phyloP scores from a whole-genome alignment of 192 early-diverging fungal genomes.

The Dissophora globulifera region DNA sequence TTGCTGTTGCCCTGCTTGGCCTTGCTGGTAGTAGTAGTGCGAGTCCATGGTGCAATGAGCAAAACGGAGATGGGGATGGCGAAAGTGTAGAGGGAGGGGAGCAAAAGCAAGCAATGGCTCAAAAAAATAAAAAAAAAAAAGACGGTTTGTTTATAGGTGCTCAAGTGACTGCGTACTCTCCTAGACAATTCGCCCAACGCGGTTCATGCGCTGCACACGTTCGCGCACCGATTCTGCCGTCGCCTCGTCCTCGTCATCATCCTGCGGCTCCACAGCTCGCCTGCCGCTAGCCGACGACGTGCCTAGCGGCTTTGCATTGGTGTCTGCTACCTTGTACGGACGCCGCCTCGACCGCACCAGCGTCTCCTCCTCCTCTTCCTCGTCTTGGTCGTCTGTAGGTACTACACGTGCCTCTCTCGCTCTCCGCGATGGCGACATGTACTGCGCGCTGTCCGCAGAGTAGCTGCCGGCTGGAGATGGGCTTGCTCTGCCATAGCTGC shows the following conservation, averaged over 20 bases:
- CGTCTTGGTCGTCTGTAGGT: slow-evolving; percentile 10
- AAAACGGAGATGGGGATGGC: too few species aligned
- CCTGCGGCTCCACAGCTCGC: neutral
- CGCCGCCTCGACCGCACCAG: slow-evolving; percentile 26
- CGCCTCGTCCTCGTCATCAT: neutral
- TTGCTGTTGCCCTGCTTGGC: too few species aligned
- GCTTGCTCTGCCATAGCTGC: neutral
- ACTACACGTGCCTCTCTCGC: neutral
- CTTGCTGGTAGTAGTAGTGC: too few species aligned
- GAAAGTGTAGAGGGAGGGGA: too few species aligned
- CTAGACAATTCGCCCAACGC: too few species aligned
- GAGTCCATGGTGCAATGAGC: too few species aligned
- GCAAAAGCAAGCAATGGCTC: too few species aligned
- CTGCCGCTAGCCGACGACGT: neutral
- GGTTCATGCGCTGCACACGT: slow-evolving; percentile 39
- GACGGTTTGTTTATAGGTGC: too few species aligned
- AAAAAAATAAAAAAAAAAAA: too few species aligned
- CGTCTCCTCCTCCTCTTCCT: slow-evolving; percentile 44
- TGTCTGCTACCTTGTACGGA: neutral
- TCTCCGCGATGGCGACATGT: slow-evolving; percentile 31
- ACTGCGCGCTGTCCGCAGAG: neutral
- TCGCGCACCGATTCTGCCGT: slow-evolving; percentile 43
- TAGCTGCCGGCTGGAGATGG: neutral
- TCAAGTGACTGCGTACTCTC: too few species aligned
- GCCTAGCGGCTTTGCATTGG: neutral